Evolutionary conservation across 345 rosid genomes (phyloP).

Genomic region (Hypericum androsaemum): DNA sequence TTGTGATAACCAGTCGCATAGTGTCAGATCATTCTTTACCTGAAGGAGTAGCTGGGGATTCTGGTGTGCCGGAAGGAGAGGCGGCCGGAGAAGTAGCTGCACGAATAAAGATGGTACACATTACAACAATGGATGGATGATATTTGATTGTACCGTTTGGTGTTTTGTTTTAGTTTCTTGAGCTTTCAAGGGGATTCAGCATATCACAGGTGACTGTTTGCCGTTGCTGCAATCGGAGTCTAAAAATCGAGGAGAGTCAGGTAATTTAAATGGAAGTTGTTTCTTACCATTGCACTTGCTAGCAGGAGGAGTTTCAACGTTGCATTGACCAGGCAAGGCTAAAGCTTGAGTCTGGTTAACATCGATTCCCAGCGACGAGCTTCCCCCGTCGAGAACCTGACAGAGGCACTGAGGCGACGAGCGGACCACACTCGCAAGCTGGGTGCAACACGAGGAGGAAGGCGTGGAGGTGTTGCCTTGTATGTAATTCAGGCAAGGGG

Average conservation of each 20-base stretch:
- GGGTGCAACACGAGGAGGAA: conserved; percentile 22
- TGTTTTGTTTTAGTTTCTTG: too few relatives aligned
- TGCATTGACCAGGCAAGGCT: conserved; percentile 25
- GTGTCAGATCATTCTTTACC: conserved; percentile 27
- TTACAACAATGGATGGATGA: conserved; percentile 6
- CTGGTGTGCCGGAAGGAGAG: conserved; percentile 55
- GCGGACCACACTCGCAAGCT: conserved; percentile 14
- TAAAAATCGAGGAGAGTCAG: too few relatives aligned
- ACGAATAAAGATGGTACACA: background rate
- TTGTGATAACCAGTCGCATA: background rate
- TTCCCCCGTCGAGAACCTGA: conserved; percentile 17
- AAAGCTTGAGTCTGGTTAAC: conserved; percentile 28
- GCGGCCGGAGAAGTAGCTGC: conserved; percentile 32
- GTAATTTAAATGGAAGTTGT: background rate
- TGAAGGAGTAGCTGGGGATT: conserved; percentile 38
- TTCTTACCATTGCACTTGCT: conserved; percentile 18
- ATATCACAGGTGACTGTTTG: too few relatives aligned
- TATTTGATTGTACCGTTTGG: background rate
- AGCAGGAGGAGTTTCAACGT: conserved; percentile 19
- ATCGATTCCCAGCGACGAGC: conserved; percentile 19
- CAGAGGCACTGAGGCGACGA: conserved; percentile 26
- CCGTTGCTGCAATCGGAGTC: too few relatives aligned
- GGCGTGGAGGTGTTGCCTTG: conserved; percentile 22
- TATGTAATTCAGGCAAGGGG: conserved; percentile 21
- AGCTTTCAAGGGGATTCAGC: too few relatives aligned